Percentiles rank a stretch among this genome's conserved stretches.
These are phyloP conservation scores for Medicago truncatula DNA, from an alignment of 306 rosid genomes.

Conservation along the genomic window MtrunA17r5.0-ANR NC_053049.1:10653001-10653500, in stretches of 20 bases:
- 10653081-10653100: slow-evolving; percentile 71
- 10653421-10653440: not conserved
- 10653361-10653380: not conserved
- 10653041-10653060: not conserved
- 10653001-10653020: not conserved
- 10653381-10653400: not conserved
- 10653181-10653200: not conserved
- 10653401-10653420: not conserved
- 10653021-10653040: not conserved
- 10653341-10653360: slow-evolving; percentile 7
- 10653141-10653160: slow-evolving; percentile 63
- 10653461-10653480: not conserved
- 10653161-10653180: slow-evolving; percentile 37
- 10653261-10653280: slow-evolving; percentile 7
- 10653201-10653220: slow-evolving; percentile 33
- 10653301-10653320: not conserved
- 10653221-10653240: not conserved
- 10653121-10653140: slow-evolving; percentile 76
- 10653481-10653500: not conserved
- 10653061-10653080: slow-evolving; percentile 55
- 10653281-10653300: slow-evolving; percentile 26
- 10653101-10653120: slow-evolving; percentile 80
- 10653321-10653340: not conserved
- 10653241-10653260: slow-evolving; percentile 32
- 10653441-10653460: not conserved